Evolutionary conservation across 2,329 filamentous ascomycete genomes (phyloP), one percentile per base, ranked within the genome.

Genomic region (Lachnellula subtilissima): DNA sequence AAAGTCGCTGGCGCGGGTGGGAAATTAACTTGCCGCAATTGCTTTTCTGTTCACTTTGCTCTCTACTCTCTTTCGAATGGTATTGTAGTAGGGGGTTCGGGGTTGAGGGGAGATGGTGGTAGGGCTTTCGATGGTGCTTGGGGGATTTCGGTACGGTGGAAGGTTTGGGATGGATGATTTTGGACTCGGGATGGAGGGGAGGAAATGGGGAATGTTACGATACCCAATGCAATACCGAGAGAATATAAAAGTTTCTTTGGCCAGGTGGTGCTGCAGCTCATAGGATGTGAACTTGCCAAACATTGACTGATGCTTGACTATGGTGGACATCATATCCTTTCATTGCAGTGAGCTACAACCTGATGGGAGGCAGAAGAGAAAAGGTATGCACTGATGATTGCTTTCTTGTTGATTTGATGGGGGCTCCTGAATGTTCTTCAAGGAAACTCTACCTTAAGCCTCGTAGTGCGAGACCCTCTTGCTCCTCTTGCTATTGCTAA

Each of bases 221-320:
- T 65, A 65, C 63, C 63, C 63, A 65, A 60, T 51, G 48, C 28
- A 57, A 49, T 35, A 40, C 22, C 39, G 43, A 59, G 45, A 55
- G 48, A 59, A 59, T 59, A 52, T 40, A 61, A 62, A 59, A 59
- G 54, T 56, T 64, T 60, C 52, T 42, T 54, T 57, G 49, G 56
- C n/a, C 14, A 47, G 35, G 35, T 39, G 17, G 37, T 40, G 5
- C 36, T 25, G 35, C 35, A 23, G 22, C 52, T 45, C 19, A 23
- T 23, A 5, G 11, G 25, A 32, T 15, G 8, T 39, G 49, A 51
- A 42, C 6, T 7, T n/a, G 17, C 8, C 12, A 19, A n/a, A 17
- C 3, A 8, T n/a, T 6, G 17, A 40, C 17, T 7, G 15, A 40
- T 40, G 15, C 39, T 7, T n/a, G n/a, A 15, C 39, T 19, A 15